Base-by-base conservation (phyloP, 805 yeast species). In the Teunomyces funiuensis region DNA sequence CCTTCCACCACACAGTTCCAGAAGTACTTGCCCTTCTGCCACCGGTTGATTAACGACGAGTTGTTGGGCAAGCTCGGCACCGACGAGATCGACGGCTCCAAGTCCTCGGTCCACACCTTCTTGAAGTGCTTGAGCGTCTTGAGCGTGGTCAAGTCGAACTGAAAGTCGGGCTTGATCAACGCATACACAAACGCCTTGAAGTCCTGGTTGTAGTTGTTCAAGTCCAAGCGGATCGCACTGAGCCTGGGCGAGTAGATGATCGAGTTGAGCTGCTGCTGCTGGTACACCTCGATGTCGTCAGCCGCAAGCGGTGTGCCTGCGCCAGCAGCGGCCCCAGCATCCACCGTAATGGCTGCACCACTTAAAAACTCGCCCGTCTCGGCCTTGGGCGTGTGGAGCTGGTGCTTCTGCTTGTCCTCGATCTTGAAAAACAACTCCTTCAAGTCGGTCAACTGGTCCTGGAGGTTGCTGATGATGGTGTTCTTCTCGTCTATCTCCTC, bases 1-100 rank as follows among this genome's bases (percentile, higher is more conserved):
- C 95, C 95, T 39, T 89, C 97, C 23, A 85, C 76, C 47, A 91
- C 72, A 13, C 82, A 75, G 34, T 72, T 62, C 71, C 89, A 69
- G 41, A 90, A 74, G 9, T 80, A 54, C 47, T 65, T 67, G 3
- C 70, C 73, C 52, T 65, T 67, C 41, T 58, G 65, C 72, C 72
- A 70, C 44, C 74, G 52, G 47, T 60, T 68, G 34, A 70, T 61
- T 37, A 70, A 55, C 39, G 65, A 78, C 13, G 30, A 23, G 42
- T 82, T 73, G 79, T 83, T 74, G 1, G 90, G 85, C 44, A 66
- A 51, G 1, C 59, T 42, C 4, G 76, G 75, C 8, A 68, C 54
- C 18, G 46, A 40, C 3, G 57, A 38, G 19, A 70, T 50, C 26
- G 66, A 54, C 26, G 57, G 58, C 52, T 87, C 96, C 34, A 91